Percentiles rank a stretch among this genome's conserved stretches.
Conservation (phyloP, 2,329 filamentous ascomycete genomes). For the Venturia carpophila region DNA sequence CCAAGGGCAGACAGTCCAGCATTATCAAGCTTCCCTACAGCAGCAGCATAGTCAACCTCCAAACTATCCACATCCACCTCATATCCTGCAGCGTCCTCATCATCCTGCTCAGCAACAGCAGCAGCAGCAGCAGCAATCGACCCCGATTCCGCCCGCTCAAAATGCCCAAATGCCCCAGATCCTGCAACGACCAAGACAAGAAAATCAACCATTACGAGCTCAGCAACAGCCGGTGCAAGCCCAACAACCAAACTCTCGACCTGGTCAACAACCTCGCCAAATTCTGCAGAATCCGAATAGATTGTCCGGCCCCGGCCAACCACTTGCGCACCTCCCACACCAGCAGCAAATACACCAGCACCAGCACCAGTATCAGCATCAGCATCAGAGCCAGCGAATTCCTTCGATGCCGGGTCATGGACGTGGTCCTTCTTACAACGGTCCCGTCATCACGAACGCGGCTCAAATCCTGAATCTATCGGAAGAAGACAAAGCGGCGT, state of each 20-base stretch:
- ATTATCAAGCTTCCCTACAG: conserved; percentile 26
- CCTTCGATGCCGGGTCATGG: conserved; percentile 2
- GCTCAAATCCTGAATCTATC: conserved; percentile 69
- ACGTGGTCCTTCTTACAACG: conserved; percentile 42
- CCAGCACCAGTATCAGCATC: background rate
- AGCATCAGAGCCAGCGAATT: conserved; percentile 1
- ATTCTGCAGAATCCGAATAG: conserved; percentile 74
- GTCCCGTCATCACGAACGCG: conserved; percentile 55
- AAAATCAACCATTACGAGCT: conserved; percentile 21
- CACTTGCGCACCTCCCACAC: conserved; percentile 23
- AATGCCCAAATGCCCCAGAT: conserved; percentile 31
- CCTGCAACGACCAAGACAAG: conserved; percentile 30
- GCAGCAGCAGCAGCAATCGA: conserved; percentile 36
- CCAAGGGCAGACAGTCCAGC: conserved; percentile 20
- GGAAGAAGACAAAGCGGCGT: conserved; percentile 75
- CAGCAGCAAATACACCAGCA: conserved; percentile 8
- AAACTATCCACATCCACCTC: conserved; percentile 37
- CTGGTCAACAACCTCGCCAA: conserved; percentile 52
- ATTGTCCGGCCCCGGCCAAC: conserved; percentile 39
- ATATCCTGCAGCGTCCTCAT: conserved; percentile 41
- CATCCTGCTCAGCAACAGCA: conserved; percentile 31
- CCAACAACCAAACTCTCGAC: conserved; percentile 23
- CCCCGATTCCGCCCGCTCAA: conserved; percentile 20
- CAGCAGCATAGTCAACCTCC: conserved; percentile 29
- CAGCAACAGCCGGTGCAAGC: conserved; percentile 22